Evolutionary conservation across 306 rosid genomes (phyloP), one percentile per base, ranked within the genome.

Genomic region (Castanea crenata): DNA sequence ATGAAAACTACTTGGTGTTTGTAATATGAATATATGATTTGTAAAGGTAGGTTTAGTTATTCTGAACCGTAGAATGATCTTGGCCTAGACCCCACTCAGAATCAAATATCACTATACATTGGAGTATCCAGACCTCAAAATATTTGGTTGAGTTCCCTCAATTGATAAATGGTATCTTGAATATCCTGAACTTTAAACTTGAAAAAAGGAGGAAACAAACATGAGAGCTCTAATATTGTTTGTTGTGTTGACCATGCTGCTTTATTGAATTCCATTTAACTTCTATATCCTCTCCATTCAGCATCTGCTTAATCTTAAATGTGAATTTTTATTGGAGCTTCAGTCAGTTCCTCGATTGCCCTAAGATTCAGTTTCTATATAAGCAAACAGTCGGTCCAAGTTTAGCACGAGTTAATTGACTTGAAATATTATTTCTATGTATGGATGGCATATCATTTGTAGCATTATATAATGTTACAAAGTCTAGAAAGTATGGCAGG

Each of bases 1-100:
- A 63, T 41, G 52, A 74, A 82, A 82, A 76, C 82, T 71, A 82
- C 83, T 74, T 73, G 79, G 58, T 78, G 78, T 86, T 82, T 83
- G 84, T 70, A 77, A 61, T 82, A 63, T 80, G 73, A 31, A 32
- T 69, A 14, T 79, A 73, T 46, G 72, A 71, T 69, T 16, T 79
- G 82, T 73, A 25, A 74, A 67, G 82, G 85, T 68, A 80, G 69
- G 51, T 57, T 71, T 71, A n/a, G 69, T 82, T 20, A 20, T 10
- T 76, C 51, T 74, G 61, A 80, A 69, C 62, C 63, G 78, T 78
- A 55, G 56, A 77, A 29, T 61, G 16, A 9, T 19, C 54, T 8
- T 6, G 52, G 38, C 34, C 58, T 32, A 59, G 54, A 46, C 82
- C 77, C 76, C 77, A 71, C 77, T 57, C 20, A 25, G 21, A 25